A percentile compares a stretch with the other conserved stretches of the same genome.
Evolutionary conservation across 306 rosid genomes (phyloP).

Genomic region (Cucurbita argyrosperma): DNA sequence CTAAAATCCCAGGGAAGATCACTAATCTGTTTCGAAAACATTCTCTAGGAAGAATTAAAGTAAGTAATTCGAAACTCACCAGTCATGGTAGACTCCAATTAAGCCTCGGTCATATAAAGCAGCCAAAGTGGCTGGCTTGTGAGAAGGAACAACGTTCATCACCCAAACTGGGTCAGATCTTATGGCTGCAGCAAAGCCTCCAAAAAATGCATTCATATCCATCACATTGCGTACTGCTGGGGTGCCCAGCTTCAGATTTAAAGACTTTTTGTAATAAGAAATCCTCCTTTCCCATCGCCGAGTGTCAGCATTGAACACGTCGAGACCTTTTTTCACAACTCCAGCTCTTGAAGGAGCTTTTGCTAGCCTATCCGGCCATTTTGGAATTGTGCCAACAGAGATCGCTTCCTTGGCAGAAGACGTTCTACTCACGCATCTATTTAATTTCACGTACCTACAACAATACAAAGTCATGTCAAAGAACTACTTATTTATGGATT

Average conservation of each 20-base stretch:
- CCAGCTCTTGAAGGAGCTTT: conserved; percentile 51
- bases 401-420: conserved; percentile 58
- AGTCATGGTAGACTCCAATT: conserved; percentile 85
- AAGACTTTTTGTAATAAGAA: conserved; percentile 57
- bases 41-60: neutral
- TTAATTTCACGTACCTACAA: conserved; percentile 71
- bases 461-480: neutral
- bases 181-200: conserved; percentile 92
- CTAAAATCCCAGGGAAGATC: neutral
- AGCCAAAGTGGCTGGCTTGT: conserved; percentile 56
- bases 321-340: conserved; percentile 49
- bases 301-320: conserved; percentile 82
- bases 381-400: conserved; percentile 58
- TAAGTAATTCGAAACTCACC: conserved; percentile 35
- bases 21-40: neutral
- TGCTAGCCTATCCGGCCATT: conserved; percentile 84
- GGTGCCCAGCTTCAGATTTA: conserved; percentile 74
- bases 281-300: conserved; percentile 77
- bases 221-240: conserved; percentile 76
- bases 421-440: conserved; percentile 55
- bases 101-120: conserved; percentile 81
- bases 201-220: conserved; percentile 97
- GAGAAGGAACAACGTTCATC: conserved; percentile 84
- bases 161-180: conserved; percentile 84
- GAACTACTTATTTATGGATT: neutral